Base-by-base conservation (phyloP, 2,329 filamentous ascomycete species). In the Teratosphaeria viscida region DNA sequence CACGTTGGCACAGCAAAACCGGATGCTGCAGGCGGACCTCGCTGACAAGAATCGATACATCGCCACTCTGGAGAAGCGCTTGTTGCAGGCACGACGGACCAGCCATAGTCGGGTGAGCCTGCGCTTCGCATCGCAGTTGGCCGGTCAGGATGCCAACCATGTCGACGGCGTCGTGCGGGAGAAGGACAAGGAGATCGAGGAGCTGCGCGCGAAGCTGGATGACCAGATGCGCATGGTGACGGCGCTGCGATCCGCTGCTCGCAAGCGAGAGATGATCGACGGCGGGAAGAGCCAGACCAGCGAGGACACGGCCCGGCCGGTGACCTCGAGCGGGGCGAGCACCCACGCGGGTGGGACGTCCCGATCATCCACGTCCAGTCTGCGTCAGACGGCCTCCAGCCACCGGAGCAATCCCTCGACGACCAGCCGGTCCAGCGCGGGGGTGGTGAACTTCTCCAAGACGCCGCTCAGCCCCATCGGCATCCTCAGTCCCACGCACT, bases 1-100 rank as follows among this genome's bases (percentile, higher is more conserved):
- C 7, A 90, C 88, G 27, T 76, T 95, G 55, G 78, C 86, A 52
- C 84, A 89, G n/a, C 94, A 96, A 71, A 91, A 96, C 66, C 85
- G 86, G 56, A 89, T 95, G n/a, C 77, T 99, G 55, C 94, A 96
- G 73, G 85, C 91, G n/a, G 94, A 99, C 72, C 82, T 99, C 54
- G 84, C 83, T n/a, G 94, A 99, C 75, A 96, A 96, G 78, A 97
- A 94, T 67, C 88, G 94, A 35, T 99, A 99, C 73, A 97, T 97
- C 66, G 83, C 88, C 32, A 97, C 94, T 0, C 77, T 99, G 12
- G 94, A 99, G 76, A 95, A 95, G 74, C 85, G 94, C 29, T 79
- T 99, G 1, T 79, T 97, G 37, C 94, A 99, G 70, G 94, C 94
- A 43, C 83, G 94, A 49, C 82, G 92, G 55, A 90, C 91, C 0